Base-by-base conservation (phyloP, 345 rosid species). In the Ceriops tagal region DNA sequence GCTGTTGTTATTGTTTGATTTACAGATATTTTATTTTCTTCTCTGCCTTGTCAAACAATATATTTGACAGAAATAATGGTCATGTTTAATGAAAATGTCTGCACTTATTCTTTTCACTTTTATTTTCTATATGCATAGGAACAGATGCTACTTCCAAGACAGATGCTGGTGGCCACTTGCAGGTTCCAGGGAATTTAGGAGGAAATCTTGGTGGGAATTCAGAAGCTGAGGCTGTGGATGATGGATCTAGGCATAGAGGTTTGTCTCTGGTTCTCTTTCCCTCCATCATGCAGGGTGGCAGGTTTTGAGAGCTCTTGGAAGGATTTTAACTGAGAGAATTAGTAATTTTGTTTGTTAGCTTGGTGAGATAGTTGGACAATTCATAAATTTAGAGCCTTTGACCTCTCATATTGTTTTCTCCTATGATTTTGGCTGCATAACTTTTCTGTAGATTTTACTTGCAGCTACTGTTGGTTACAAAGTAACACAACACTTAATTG, bases 61-160 rank as follows among this genome's bases (percentile, higher is more conserved):
- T 9, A 39, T 39, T 39, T 39, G 47, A 39, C 47, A 10, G 13
- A 39, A 39, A 39, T 39, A 39, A 39, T 39, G 15, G 16, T 39
- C 11, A 11, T 39, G 3, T 3, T 0, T 3, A 39, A 39, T 39
- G 16, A 11, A 9, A 39, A 39, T 16, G 2, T 4, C 4, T 9
- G 47, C 47, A 10, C 47, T 39, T 11, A 39, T 39, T 39, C 47
- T 39, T 39, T 11, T 16, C 2, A 39, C 47, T 11, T 10, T 9
- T 37, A 1, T 37, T 37, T 57, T 19, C 58, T 9, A 39, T 39
- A 39, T 39, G 10, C 16, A 39, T 39, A 55, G 76, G 73, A 69
- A 70, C 83, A 91, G 92, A 84, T 80, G 83, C 66, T 78, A 63
- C 34, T 60, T 72, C 78, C 68, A 77, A 83, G 64, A 68, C 79